These are phyloP conservation scores for Stemphylium lycopersici DNA, from an alignment of 2,329 filamentous ascomycete genomes.

Conservation along the genomic window DNA sequence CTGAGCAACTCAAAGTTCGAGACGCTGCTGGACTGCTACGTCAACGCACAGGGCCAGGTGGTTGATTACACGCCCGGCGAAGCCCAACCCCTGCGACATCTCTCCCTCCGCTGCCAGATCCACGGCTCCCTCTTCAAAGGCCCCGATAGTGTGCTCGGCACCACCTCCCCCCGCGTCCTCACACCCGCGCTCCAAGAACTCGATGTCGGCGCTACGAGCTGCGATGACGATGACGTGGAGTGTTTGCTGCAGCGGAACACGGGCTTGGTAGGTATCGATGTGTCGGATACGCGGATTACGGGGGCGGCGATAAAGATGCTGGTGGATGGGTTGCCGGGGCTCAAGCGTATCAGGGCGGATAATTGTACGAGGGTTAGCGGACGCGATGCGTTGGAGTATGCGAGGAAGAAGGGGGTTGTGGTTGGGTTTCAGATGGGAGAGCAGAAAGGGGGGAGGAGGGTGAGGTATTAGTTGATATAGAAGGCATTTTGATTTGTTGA, in stretches of 20 bases:
- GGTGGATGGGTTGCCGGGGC: conserved; percentile 30
- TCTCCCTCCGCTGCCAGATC: not conserved
- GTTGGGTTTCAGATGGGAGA: conserved; percentile 32
- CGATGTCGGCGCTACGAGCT: conserved; percentile 20
- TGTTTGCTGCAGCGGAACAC: conserved; percentile 25
- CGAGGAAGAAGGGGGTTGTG: conserved; percentile 41
- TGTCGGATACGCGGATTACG: conserved; percentile 48
- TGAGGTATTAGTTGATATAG: conserved; percentile 15
- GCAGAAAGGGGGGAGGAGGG: conserved; percentile 15
- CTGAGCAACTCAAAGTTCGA: not conserved
- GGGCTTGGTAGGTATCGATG: conserved; percentile 38
- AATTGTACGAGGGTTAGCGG: conserved; percentile 44
- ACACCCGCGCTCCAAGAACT: conserved; percentile 25
- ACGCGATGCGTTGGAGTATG: conserved; percentile 51
- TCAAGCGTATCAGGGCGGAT: conserved; percentile 43
- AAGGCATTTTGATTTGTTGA: not conserved
- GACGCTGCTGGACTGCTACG: not conserved
- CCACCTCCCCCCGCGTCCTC: conserved; percentile 31
- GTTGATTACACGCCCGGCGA: too few relatives aligned
- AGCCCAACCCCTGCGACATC: not conserved
- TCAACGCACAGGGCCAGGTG: not conserved
- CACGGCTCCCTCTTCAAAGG: conserved; percentile 7
- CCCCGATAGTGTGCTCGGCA: conserved; percentile 11
- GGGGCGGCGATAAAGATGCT: conserved; percentile 51
- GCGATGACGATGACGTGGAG: conserved; percentile 42